Evolutionary conservation across 805 yeast species (phyloP).

Genomic region (Wickerhamiella vanderwaltii): DNA sequence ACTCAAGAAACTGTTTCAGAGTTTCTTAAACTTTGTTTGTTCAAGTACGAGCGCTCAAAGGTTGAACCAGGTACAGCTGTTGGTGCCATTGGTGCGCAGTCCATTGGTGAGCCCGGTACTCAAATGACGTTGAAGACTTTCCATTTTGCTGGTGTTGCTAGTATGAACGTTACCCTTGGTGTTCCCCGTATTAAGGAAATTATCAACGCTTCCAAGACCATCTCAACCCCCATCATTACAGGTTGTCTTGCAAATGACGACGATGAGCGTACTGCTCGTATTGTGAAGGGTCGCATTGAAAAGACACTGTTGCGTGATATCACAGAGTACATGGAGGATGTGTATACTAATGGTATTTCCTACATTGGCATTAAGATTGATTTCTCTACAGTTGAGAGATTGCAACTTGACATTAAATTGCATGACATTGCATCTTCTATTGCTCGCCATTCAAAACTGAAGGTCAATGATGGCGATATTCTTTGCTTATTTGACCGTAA

Average conservation of each 20-base stretch:
- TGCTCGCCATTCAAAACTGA: slow-evolving; percentile 74
- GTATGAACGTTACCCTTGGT: slow-evolving; percentile 97
- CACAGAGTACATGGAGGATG: slow-evolving; percentile 85
- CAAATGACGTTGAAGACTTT: slow-evolving; percentile 94
- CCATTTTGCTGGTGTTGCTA: slow-evolving; percentile 99
- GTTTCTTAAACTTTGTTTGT: slow-evolving; percentile 65
- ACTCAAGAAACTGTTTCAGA: slow-evolving; percentile 45
- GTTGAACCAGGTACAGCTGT: slow-evolving; percentile 99
- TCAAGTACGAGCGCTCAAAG: slow-evolving; percentile 74
- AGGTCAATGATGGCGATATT: slow-evolving; percentile 63
- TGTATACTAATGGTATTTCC: slow-evolving; percentile 67
- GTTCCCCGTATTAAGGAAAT: slow-evolving; percentile 99
- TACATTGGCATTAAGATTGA: slow-evolving; percentile 74
- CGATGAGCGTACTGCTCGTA: slow-evolving; percentile 97
- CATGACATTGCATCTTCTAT: slow-evolving; percentile 81
- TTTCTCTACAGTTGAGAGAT: slow-evolving; percentile 66
- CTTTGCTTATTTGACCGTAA: slow-evolving; percentile 51
- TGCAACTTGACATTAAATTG: slow-evolving; percentile 78
- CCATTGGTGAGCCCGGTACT: slow-evolving; percentile 99
- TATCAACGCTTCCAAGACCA: slow-evolving; percentile 89
- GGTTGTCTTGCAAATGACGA: slow-evolving; percentile 84
- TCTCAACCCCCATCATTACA: slow-evolving; percentile 92
- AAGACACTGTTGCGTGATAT: slow-evolving; percentile 81
- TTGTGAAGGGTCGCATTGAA: slow-evolving; percentile 94
- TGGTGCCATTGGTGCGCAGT: slow-evolving; percentile 98